Evolutionary conservation across 1,139 yeast species (phyloP).

Genomic region (Nematodospora anomalae): DNA sequence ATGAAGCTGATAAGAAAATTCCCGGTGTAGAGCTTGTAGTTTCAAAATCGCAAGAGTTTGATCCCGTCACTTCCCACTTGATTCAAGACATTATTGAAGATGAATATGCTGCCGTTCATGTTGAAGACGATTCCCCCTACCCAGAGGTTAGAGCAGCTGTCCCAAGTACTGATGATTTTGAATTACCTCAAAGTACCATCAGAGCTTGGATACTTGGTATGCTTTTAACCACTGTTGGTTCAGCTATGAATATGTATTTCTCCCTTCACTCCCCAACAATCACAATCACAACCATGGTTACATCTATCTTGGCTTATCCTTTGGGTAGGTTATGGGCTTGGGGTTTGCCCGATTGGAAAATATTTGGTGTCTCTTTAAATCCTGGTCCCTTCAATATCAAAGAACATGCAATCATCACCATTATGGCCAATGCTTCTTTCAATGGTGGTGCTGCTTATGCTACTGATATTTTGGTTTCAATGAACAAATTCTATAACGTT

Average conservation of each 20-base stretch:
- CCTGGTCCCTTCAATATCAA: constrained; percentile 67
- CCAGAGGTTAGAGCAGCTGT: constrained; percentile 73
- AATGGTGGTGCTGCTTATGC: constrained; percentile 63
- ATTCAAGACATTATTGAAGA: constrained; percentile 31
- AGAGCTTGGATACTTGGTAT: constrained; percentile 61
- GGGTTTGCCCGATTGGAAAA: constrained; percentile 42
- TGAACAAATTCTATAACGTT: constrained; percentile 49
- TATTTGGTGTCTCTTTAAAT: constrained; percentile 48
- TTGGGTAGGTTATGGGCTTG: constrained; percentile 53
- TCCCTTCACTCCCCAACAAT: constrained; percentile 60
- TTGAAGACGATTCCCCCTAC: constrained; percentile 60
- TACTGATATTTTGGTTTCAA: constrained; percentile 58
- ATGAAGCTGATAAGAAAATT: constrained; percentile 23
- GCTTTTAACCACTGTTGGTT: constrained; percentile 57
- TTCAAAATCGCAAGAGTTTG: constrained; percentile 36
- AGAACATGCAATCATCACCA: constrained; percentile 64
- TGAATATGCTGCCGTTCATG: constrained; percentile 43
- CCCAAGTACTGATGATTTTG: constrained; percentile 57
- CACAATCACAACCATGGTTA: constrained; percentile 52
- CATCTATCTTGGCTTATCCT: constrained; percentile 65
- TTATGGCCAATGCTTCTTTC: constrained; percentile 51
- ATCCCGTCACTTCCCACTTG: constrained; percentile 34
- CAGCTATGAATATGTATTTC: constrained; percentile 61
- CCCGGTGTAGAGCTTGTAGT: constrained; percentile 22
- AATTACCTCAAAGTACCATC: constrained; percentile 57